A percentile compares a stretch with the other conserved stretches of the same genome.
These are phyloP conservation scores for Globisporangium emineosum DNA, from an alignment of 352 stramenopile species.

Conservation along the genomic window DNA sequence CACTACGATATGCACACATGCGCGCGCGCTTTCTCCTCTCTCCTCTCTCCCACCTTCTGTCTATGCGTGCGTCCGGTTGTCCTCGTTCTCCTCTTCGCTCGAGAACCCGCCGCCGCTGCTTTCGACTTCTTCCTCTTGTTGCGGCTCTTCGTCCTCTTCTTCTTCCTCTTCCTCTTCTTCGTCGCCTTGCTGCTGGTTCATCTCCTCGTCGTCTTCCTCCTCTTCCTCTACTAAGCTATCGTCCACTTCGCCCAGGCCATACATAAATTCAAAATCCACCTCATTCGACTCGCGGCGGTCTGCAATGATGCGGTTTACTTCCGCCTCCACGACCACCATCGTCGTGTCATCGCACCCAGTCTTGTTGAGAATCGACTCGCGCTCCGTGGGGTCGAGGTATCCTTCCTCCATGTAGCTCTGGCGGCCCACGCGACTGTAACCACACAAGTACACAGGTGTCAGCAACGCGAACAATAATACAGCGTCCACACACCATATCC, in stretches of 20 bases:
- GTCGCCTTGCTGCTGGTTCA: conserved; percentile 30
- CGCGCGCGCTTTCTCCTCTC: neutral
- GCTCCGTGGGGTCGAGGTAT: conserved; percentile 74
- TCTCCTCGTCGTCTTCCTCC: conserved; percentile 31
- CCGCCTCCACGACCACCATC: conserved; percentile 70
- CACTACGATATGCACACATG: conserved; percentile 9
- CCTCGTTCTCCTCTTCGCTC: conserved; percentile 14
- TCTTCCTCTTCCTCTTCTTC: conserved; percentile 36
- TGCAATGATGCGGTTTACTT: conserved; percentile 83
- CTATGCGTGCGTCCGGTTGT: conserved; percentile 8
- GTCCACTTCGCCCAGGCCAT: conserved; percentile 39
- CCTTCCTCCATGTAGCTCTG: conserved; percentile 87
- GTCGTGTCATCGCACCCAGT: conserved; percentile 68
- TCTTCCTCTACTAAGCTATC: conserved; percentile 27
- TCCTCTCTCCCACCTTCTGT: neutral
- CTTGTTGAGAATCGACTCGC: conserved; percentile 73
- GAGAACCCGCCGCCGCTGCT: conserved; percentile 13
- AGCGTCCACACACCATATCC: neutral
- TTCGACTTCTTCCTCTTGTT: neutral
- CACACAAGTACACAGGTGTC: neutral
- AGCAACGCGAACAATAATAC: neutral
- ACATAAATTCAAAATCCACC: conserved; percentile 79
- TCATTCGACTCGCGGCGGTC: conserved; percentile 81
- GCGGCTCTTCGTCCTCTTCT: conserved; percentile 7
- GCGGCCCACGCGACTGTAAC: conserved; percentile 53